These are phyloP conservation scores for Zasmidium angulare DNA, from an alignment of 2,329 filamentous ascomycete species.

Conservation along the genomic window DNA sequence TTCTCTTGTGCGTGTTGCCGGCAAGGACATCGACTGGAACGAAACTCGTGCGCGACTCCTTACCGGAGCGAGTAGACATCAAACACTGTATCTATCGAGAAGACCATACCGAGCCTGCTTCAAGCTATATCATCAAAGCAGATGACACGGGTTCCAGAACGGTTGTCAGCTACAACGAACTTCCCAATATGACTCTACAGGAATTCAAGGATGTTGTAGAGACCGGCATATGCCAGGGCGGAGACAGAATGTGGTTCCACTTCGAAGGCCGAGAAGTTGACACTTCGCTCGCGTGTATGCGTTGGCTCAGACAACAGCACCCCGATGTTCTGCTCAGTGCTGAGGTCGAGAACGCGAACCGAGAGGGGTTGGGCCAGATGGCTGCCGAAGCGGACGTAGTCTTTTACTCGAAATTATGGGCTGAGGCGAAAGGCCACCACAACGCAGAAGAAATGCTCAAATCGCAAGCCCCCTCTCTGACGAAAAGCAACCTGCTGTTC, in stretches of 20 bases:
- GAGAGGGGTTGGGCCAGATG: slow-evolving; percentile 6
- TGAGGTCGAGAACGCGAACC: slow-evolving; percentile 12
- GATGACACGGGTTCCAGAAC: slow-evolving; percentile 6
- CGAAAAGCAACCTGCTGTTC: slow-evolving; percentile 1
- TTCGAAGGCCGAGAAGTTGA: slow-evolving; percentile 14
- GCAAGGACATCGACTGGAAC: background rate
- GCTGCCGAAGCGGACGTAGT: slow-evolving; percentile 10
- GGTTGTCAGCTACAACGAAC: slow-evolving; percentile 12
- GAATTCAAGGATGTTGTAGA: slow-evolving; percentile 10
- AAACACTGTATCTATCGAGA: slow-evolving; percentile 9
- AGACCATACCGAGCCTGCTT: slow-evolving; percentile 5
- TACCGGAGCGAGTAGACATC: slow-evolving; percentile 1
- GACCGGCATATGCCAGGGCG: background rate
- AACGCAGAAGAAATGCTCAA: background rate
- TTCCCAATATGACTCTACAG: slow-evolving; percentile 10
- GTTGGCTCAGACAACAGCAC: slow-evolving; percentile 3
- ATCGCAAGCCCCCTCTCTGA: background rate
- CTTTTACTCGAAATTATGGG: slow-evolving; percentile 15
- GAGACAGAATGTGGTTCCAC: slow-evolving; percentile 10
- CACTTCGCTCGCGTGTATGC: slow-evolving; percentile 6
- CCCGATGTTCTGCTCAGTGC: slow-evolving; percentile 2
- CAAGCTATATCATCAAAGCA: slow-evolving; percentile 11
- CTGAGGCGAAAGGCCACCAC: slow-evolving; percentile 1
- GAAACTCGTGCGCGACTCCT: slow-evolving; percentile 1
- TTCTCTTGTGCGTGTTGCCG: slow-evolving; percentile 5